Percentiles rank a stretch among this genome's conserved stretches.
These are phyloP conservation scores for Zasmidium cellare DNA, from an alignment of 2,329 filamentous ascomycete genomes.

Conservation along the genomic window DNA sequence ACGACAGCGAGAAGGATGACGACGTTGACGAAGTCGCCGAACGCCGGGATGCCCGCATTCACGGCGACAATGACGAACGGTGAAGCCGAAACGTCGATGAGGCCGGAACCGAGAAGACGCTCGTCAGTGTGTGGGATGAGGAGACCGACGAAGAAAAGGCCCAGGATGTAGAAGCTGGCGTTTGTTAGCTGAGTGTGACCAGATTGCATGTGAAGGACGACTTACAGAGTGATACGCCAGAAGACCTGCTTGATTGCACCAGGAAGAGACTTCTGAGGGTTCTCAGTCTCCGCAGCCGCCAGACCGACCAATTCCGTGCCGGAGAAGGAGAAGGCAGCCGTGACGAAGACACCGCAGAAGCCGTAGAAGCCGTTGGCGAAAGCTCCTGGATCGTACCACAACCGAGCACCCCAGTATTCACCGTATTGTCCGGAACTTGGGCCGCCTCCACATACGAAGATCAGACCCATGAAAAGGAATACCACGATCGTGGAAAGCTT, in stretches of 20 bases:
- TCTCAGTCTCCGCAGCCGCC: conserved; percentile 75
- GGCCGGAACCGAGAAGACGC: conserved; percentile 58
- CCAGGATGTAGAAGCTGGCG: conserved; percentile 74
- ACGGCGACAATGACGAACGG: conserved; percentile 93
- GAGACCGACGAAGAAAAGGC: conserved; percentile 76
- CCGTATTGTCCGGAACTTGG: conserved; percentile 38
- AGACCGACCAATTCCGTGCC: conserved; percentile 66
- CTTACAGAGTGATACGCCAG: conserved; percentile 76
- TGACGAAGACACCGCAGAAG: conserved; percentile 64
- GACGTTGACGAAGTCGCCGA: conserved; percentile 90
- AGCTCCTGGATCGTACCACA: conserved; percentile 37
- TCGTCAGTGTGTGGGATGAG: conserved; percentile 73
- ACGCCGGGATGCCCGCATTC: conserved; percentile 69
- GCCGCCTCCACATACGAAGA: conserved; percentile 59
- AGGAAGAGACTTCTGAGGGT: conserved; percentile 77
- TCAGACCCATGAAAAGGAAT: conserved; percentile 63
- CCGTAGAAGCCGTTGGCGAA: conserved; percentile 63
- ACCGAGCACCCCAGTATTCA: conserved; percentile 53
- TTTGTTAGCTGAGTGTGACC: conserved; percentile 3
- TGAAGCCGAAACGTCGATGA: conserved; percentile 70
- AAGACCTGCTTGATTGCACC: conserved; percentile 92
- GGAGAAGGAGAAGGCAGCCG: conserved; percentile 62
- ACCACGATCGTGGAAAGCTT: conserved; percentile 50
- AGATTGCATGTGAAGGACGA: conserved; percentile 16
- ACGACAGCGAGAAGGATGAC: conserved; percentile 91